Evolutionary conservation across 1,284 basidiomycete species (phyloP).

Genomic region (Moesziomyces aphidis): DNA sequence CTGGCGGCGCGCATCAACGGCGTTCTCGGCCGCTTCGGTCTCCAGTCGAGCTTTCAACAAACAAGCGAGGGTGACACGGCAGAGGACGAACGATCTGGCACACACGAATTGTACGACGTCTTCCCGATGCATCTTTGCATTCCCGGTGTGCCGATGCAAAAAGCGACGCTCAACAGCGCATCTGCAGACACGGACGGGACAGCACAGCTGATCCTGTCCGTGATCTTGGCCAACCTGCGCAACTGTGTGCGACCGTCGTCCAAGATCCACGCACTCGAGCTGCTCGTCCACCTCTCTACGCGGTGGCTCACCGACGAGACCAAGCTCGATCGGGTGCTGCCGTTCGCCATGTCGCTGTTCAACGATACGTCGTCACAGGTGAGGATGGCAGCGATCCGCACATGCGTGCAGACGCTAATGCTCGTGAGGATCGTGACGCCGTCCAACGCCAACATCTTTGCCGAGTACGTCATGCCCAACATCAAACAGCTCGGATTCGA

Average conservation of each 20-base stretch:
- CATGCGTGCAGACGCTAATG: constrained; percentile 84
- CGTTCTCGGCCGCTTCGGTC: constrained; percentile 30
- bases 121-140: constrained; percentile 53
- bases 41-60: constrained; percentile 50
- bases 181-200: constrained; percentile 75
- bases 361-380: constrained; percentile 86
- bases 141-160: constrained; percentile 47
- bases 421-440: constrained; percentile 88
- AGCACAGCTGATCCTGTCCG: constrained; percentile 81
- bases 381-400: constrained; percentile 76
- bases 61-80: constrained; percentile 11
- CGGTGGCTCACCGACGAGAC: constrained; percentile 89
- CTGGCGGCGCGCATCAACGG: constrained; percentile 22
- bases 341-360: constrained; percentile 88
- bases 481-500: constrained; percentile 84
- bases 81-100: constrained; percentile 13
- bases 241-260: constrained; percentile 89
- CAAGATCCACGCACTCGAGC: constrained; percentile 84
- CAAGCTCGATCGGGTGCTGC: constrained; percentile 91
- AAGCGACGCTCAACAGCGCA: constrained; percentile 13
- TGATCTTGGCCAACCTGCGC: constrained; percentile 89
- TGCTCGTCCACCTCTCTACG: constrained; percentile 83
- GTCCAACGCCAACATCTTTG: constrained; percentile 84
- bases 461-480: constrained; percentile 95
- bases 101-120: constrained; percentile 23